phyloP scores from a whole-genome alignment of 352 stramenopile genomes.

The Pythium insidiosum region DNA sequence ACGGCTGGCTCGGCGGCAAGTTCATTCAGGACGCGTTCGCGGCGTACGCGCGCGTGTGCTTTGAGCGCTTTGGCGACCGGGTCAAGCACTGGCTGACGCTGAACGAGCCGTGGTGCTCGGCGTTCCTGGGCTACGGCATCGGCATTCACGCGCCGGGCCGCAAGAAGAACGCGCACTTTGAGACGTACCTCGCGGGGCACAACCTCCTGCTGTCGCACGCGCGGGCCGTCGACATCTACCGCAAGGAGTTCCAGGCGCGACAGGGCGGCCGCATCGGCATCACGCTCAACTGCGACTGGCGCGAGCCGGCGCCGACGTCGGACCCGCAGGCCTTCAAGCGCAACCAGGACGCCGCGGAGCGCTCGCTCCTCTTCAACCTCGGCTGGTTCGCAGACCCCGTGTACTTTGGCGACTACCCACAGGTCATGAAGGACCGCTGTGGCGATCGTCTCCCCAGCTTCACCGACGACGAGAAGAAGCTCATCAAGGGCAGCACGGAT shows the following conservation, averaged over 20 bases:
- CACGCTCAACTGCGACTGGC: slow-evolving; percentile 87
- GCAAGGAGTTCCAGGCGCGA: slow-evolving; percentile 21
- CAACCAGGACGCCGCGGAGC: slow-evolving; percentile 60
- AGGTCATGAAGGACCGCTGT: slow-evolving; percentile 82
- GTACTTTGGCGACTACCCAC: slow-evolving; percentile 90
- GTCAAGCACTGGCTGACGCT: slow-evolving; percentile 93
- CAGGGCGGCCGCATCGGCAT: slow-evolving; percentile 87
- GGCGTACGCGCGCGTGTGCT: slow-evolving; percentile 83
- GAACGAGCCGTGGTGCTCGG: slow-evolving; percentile 89
- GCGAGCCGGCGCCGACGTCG: slow-evolving; percentile 52
- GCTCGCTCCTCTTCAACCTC: slow-evolving; percentile 81
- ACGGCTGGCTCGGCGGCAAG: slow-evolving; percentile 42
- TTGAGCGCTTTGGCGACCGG: slow-evolving; percentile 86
- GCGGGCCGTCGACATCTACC: slow-evolving; percentile 73
- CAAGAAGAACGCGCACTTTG: slow-evolving; percentile 21
- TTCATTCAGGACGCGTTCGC: slow-evolving; percentile 67
- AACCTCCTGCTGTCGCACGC: slow-evolving; percentile 89
- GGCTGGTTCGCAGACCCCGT: slow-evolving; percentile 92
- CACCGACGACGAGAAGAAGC: slow-evolving; percentile 69
- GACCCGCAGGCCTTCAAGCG: slow-evolving; percentile 39
- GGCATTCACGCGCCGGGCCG: slow-evolving; percentile 68
- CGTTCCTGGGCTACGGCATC: slow-evolving; percentile 32
- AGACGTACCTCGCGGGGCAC: slow-evolving; percentile 53
- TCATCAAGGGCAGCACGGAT: slow-evolving; percentile 82
- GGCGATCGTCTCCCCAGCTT: slow-evolving; percentile 85